Conservation (phyloP, 192 early-diverging fungal species). For the Coemansia sp. region DNA sequence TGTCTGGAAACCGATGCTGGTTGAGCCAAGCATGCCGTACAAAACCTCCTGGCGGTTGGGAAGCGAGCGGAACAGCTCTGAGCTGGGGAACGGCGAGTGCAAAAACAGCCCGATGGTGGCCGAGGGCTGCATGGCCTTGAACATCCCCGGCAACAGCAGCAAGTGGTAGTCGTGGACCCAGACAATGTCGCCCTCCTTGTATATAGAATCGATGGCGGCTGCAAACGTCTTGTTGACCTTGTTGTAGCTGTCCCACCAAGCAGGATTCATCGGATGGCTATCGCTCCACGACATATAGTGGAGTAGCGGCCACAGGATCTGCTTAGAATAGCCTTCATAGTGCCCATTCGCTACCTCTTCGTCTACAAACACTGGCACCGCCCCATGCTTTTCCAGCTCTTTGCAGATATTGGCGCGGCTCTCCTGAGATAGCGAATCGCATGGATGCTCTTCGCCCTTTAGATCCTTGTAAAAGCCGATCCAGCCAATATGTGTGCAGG, state of each 20-base stretch:
- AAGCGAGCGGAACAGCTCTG: slow-evolving; percentile 89
- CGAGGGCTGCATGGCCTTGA: slow-evolving; percentile 71
- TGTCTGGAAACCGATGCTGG: slow-evolving; percentile 94
- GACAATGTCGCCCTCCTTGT: slow-evolving; percentile 70
- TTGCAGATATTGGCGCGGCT: slow-evolving; percentile 56
- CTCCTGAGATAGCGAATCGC: slow-evolving; percentile 52
- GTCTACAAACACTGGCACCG: slow-evolving; percentile 77
- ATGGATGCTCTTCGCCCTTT: slow-evolving; percentile 58
- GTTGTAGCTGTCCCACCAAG: slow-evolving; percentile 78
- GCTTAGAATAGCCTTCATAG: slow-evolving; percentile 98
- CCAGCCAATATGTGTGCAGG: slow-evolving; percentile 75
- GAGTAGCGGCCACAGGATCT: slow-evolving; percentile 93
- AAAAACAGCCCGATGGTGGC: slow-evolving; percentile 92
- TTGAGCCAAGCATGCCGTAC: slow-evolving; percentile 86
- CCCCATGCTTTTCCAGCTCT: slow-evolving; percentile 55
- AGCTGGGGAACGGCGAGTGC: slow-evolving; percentile 94
- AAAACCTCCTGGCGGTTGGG: slow-evolving; percentile 80
- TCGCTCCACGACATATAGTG: slow-evolving; percentile 91
- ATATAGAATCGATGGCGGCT: slow-evolving; percentile 65
- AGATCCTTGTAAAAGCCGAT: slow-evolving; percentile 61
- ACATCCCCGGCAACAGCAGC: slow-evolving; percentile 84
- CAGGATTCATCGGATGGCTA: slow-evolving; percentile 60
- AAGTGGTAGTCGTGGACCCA: slow-evolving; percentile 98
- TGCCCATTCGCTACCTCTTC: slow-evolving; percentile 70
- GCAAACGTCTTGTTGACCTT: slow-evolving; percentile 79